Evolutionary conservation across 208 protist species (phyloP), one percentile per base, ranked within the genome.

Genomic region (Perkinsela sp.): DNA sequence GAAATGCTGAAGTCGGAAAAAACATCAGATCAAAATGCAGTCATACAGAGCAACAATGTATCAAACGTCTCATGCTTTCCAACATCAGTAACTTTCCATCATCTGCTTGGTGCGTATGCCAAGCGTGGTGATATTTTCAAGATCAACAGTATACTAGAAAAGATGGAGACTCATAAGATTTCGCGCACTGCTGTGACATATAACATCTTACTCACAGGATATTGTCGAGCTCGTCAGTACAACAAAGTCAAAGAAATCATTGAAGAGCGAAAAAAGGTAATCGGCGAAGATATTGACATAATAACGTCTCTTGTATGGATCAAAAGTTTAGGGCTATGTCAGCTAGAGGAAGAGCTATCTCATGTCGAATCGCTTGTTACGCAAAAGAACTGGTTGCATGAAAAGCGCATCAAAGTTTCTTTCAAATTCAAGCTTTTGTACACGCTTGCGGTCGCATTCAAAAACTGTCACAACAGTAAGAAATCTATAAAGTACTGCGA

Each of bases 151-250:
- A 76, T 88, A 67, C 81, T 83, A 0, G 74, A 77, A 1, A 72
- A 74, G 68, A 74, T 92, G 72, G 72, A 77, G 66, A 71, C 68
- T 6, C 78, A 85, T 66, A 83, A 85, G 1, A 85, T 89, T 70
- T 68, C 78, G 1, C 83, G 89, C 48, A 90, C 85, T 70, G 74
- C 80, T 28, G 80, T 89, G 1, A 92, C 87, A 0, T 92, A 83
- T 73, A 92, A 92, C 74, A 90, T 92, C 67, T 74, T 92, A 30
- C 78, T 87, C 70, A 85, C 90, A 16, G 87, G 87, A 32, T 92
- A 90, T 74, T 85, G 87, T 1, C 80, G 85, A 0, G 85, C 87
- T 0, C 85, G 87, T 70, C 78, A 85, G 1, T 90, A 81, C 69
- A 85, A 92, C 69, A 80, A 82, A 67, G 74, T 92, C 66, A 76